These are phyloP conservation scores for Aphanomyces astaci DNA, from an alignment of 352 stramenopile genomes.

Conservation along the genomic window DNA sequence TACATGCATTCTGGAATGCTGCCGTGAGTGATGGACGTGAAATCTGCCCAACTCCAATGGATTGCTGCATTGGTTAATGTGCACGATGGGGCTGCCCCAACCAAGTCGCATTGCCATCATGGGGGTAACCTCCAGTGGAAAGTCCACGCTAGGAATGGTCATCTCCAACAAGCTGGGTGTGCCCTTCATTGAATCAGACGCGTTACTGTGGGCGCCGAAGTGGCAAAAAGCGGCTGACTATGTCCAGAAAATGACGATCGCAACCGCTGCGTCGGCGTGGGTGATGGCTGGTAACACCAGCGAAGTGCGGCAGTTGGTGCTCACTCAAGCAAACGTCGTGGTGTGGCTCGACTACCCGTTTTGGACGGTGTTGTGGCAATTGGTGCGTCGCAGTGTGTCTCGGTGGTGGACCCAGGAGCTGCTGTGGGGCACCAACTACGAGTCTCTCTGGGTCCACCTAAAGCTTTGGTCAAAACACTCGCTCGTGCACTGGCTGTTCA, in stretches of 20 bases:
- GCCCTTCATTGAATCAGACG: constrained; percentile 11
- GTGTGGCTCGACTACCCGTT: constrained; percentile 11
- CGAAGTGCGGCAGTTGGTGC: neutral
- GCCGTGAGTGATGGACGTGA: no score
- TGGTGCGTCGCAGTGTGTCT: neutral
- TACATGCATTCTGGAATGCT: neutral
- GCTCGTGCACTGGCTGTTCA: constrained; percentile 3
- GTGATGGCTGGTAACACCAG: neutral
- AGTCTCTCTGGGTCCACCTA: neutral
- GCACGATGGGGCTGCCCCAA: neutral
- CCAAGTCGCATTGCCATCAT: constrained; percentile 8
- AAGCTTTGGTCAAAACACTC: constrained; percentile 9
- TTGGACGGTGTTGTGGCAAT: neutral
- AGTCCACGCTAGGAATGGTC: neutral
- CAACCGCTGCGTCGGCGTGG: neutral
- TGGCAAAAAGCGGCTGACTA: constrained; percentile 5
- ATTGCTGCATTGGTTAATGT: neutral
- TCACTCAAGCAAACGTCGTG: neutral
- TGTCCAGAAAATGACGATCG: neutral
- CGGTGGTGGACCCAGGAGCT: constrained; percentile 9
- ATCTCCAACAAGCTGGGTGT: neutral
- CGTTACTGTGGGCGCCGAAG: neutral
- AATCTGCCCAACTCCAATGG: no score
- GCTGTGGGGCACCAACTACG: neutral
- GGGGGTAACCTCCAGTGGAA: constrained; percentile 1